Evolutionary conservation across 139 green algal species (phyloP).

Genomic region (Tetraselmis chui): DNA sequence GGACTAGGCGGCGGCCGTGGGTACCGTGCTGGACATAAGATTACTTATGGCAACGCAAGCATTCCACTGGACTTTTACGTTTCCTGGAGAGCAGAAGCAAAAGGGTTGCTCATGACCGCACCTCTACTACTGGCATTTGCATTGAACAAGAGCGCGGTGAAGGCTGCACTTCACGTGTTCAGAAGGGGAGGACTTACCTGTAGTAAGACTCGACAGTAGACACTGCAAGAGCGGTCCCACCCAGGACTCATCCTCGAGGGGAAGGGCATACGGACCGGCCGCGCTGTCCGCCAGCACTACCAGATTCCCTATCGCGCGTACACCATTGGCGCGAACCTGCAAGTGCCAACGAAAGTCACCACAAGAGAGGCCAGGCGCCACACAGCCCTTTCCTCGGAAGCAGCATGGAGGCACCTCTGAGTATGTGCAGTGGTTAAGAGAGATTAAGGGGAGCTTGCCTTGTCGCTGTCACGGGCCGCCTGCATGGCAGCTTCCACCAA

Average conservation of each 20-base stretch:
- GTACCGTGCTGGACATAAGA: slow-evolving; percentile 28
- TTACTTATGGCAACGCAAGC: slow-evolving; percentile 34
- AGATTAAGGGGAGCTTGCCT: background rate
- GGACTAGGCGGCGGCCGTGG: background rate
- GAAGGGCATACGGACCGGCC: background rate
- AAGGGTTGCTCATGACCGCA: background rate
- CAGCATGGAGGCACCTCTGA: background rate
- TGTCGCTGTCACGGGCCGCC: slow-evolving; percentile 1
- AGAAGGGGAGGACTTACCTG: background rate
- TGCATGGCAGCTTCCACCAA: background rate
- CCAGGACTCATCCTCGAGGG: slow-evolving; percentile 24
- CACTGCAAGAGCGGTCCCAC: slow-evolving; percentile 21
- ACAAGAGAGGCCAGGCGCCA: background rate
- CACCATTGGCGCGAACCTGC: slow-evolving; percentile 43
- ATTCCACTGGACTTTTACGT: slow-evolving; percentile 62
- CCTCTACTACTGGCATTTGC: background rate
- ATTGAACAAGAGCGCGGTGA: too few relatives aligned
- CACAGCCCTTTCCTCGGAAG: background rate
- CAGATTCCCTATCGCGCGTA: slow-evolving; percentile 46
- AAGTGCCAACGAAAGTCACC: background rate
- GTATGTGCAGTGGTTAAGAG: background rate
- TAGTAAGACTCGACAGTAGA: slow-evolving; percentile 43
- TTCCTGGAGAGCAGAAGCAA: slow-evolving; percentile 17
- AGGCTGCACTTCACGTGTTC: too few relatives aligned
- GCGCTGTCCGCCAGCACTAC: slow-evolving; percentile 5